Evolutionary conservation across 2,329 filamentous ascomycete genomes (phyloP).

Genomic region (Fusarium sp.): DNA sequence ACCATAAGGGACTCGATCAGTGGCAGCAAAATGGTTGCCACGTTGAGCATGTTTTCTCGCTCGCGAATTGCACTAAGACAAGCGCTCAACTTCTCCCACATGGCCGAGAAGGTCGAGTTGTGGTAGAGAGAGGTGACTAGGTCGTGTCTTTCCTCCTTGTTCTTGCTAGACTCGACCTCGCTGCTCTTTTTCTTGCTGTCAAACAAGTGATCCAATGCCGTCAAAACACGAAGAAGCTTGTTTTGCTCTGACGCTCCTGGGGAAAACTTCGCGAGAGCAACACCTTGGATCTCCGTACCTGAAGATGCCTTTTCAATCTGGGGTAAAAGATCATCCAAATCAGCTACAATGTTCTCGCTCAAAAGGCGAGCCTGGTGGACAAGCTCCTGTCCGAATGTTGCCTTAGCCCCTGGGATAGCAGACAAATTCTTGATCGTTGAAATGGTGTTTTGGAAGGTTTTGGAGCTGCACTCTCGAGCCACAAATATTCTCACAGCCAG

Average conservation of each 20-base stretch:
- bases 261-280: conserved; percentile 95
- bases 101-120: conserved; percentile 86
- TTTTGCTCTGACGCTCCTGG: conserved; percentile 96
- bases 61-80: conserved; percentile 90
- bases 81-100: conserved; percentile 93
- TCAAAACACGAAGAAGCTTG: conserved; percentile 91
- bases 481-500: conserved; percentile 97
- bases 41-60: conserved; percentile 95
- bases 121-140: conserved; percentile 90
- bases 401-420: conserved; percentile 88
- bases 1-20: conserved; percentile 98
- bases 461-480: conserved; percentile 94
- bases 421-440: conserved; percentile 99
- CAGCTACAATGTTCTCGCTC: conserved; percentile 84
- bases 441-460: conserved; percentile 97
- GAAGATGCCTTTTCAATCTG: conserved; percentile 89
- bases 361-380: conserved; percentile 87
- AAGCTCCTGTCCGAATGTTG: conserved; percentile 92
- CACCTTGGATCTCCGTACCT: conserved; percentile 93
- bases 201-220: conserved; percentile 95
- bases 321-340: conserved; percentile 85
- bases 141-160: conserved; percentile 78
- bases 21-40: conserved; percentile 93
- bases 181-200: conserved; percentile 79
- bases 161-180: conserved; percentile 62